A percentile compares a stretch with the other conserved stretches of the same genome.
Conservation (phyloP, 257 asterid species). For the Capsicum rhomboideum region DNA sequence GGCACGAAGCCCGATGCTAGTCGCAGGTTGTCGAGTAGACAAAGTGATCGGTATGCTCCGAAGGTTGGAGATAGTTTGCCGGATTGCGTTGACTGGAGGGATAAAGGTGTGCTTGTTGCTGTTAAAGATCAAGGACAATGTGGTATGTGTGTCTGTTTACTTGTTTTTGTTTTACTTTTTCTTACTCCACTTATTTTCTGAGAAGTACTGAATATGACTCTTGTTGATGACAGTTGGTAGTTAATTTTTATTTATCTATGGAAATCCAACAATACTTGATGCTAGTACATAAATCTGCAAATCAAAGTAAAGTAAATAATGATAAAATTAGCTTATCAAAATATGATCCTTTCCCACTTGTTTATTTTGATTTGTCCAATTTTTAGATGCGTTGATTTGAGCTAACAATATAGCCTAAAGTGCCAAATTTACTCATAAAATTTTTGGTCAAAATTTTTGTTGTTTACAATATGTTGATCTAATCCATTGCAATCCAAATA, state of each 20-base stretch:
- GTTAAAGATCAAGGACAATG: slow-evolving; percentile 81
- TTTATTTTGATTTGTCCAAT: background rate
- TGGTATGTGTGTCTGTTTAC: slow-evolving; percentile 24
- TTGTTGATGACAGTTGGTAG: background rate
- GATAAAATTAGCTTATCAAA: background rate
- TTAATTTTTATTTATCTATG: background rate
- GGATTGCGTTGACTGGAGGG: slow-evolving; percentile 79
- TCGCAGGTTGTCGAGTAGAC: slow-evolving; percentile 17
- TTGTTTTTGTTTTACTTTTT: background rate
- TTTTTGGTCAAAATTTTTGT: background rate
- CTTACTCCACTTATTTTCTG: background rate
- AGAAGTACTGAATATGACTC: background rate
- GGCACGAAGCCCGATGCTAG: slow-evolving; percentile 34
- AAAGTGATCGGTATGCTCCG: slow-evolving; percentile 37
- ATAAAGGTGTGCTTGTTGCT: slow-evolving; percentile 53
- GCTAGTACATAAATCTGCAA: background rate
- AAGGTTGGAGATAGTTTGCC: slow-evolving; percentile 49
- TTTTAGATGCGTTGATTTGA: background rate
- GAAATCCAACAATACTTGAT: background rate
- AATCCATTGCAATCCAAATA: too few species aligned
- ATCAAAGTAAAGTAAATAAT: background rate
- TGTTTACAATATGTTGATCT: too few species aligned
- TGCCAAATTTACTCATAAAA: background rate
- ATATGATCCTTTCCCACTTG: too few species aligned
- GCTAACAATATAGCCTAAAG: background rate